These are phyloP conservation scores for Moelleriella libera DNA, from an alignment of 2,329 filamentous ascomycete species.

Conservation along the genomic window DNA sequence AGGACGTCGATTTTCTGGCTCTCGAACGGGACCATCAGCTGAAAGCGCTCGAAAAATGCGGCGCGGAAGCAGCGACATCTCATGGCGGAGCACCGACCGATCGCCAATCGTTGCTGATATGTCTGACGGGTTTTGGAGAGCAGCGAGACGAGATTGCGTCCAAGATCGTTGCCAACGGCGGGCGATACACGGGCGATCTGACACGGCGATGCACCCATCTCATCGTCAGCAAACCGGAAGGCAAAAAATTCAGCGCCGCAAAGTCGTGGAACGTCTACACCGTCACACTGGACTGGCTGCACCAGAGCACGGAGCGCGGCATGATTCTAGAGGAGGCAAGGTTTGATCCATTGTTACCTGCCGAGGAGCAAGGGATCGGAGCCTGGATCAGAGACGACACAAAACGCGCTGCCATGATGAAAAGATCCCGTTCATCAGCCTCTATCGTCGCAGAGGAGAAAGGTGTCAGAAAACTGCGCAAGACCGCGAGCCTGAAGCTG, in stretches of 20 bases:
- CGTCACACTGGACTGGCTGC: slow-evolving; percentile 74
- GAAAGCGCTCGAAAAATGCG: slow-evolving; percentile 44
- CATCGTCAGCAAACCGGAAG: slow-evolving; percentile 63
- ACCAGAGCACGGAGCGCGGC: slow-evolving; percentile 67
- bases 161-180: slow-evolving; percentile 56
- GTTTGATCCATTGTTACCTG: slow-evolving; percentile 63
- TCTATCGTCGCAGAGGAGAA: slow-evolving; percentile 28
- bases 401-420: slow-evolving; percentile 30
- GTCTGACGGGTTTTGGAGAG: slow-evolving; percentile 44
- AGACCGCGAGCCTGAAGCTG: slow-evolving; percentile 75
- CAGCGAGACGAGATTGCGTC: slow-evolving; percentile 58
- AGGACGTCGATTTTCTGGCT: slow-evolving; percentile 55
- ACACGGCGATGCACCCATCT: slow-evolving; percentile 80
- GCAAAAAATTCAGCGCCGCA: slow-evolving; percentile 86
- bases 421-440: slow-evolving; percentile 40
- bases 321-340: slow-evolving; percentile 83
- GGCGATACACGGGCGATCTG: slow-evolving; percentile 75
- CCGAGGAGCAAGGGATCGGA: slow-evolving; percentile 58
- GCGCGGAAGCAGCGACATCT: slow-evolving; percentile 20
- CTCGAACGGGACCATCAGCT: slow-evolving; percentile 56
- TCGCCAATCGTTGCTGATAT: slow-evolving; percentile 32
- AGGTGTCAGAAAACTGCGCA: slow-evolving; percentile 67
- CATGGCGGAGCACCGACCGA: slow-evolving; percentile 8
- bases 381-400: slow-evolving; percentile 50
- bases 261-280: slow-evolving; percentile 66